Conservation (phyloP, 345 rosid genomes). For the Psidium friedrichsthalianum region DNA sequence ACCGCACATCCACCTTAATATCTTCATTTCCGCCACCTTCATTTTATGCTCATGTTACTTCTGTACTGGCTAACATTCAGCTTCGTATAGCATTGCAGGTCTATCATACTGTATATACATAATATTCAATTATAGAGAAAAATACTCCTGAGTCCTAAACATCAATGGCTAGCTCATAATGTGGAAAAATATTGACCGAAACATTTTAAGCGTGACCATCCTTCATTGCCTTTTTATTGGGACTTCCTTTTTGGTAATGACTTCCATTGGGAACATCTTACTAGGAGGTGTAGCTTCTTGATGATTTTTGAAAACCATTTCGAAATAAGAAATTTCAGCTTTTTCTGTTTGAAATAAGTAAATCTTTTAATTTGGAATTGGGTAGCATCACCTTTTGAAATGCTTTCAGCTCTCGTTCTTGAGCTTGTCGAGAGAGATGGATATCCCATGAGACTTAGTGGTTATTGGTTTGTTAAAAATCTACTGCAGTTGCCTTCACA, state of each 20-base stretch:
- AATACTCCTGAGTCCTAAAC: background rate
- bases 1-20: too few relatives aligned
- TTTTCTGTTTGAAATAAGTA: background rate
- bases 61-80: too few relatives aligned
- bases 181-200: background rate
- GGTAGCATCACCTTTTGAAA: background rate
- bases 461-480: background rate
- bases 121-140: background rate
- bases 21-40: too few relatives aligned
- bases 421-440: background rate
- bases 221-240: background rate
- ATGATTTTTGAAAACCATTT: background rate
- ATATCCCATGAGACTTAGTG: background rate
- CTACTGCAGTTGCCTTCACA: background rate
- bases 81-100: too few relatives aligned
- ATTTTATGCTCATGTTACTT: too few relatives aligned
- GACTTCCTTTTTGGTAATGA: background rate
- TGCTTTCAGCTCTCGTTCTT: background rate
- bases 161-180: background rate
- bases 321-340: background rate
- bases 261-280: background rate
- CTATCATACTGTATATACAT: too few relatives aligned
- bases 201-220: background rate
- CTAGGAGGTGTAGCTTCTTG: background rate
- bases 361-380: background rate